Base-by-base conservation (phyloP, 495 filamentous ascomycete species). In the Beverwykella pulmonaria region DNA sequence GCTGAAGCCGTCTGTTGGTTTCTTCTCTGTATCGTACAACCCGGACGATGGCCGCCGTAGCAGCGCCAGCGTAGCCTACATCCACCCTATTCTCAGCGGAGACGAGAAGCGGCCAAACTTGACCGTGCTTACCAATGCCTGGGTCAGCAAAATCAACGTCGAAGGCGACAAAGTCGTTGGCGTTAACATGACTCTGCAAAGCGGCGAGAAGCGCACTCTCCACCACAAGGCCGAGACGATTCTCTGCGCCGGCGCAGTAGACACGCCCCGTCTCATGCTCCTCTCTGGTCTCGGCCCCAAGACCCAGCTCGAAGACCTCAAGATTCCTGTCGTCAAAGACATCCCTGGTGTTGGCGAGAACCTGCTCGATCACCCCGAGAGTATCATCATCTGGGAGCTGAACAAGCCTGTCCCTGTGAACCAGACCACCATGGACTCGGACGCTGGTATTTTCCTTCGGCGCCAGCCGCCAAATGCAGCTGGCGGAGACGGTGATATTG, bases 341-440 rank as follows among this genome's bases (percentile, higher is more conserved):
- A 83, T 92, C 58, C 87, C 89, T 29, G 89, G 88, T 74, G 86
- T 96, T 3, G 92, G 92, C 61, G 86, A 92, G 78, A 89, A 93
- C 77, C 80, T 94, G 15, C 77, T 90, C 34, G 90, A 92, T 73
- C 89, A 92, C 75, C 87, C 88, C 1, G 89, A 92, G 73, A 86
- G 79, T 67, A 90, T 90, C 75, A 91, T 91, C 63, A 87, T 93
- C 76, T 92, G 90, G 90, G 89, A 92, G 76, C 82, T 93, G 72
- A 90, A 92, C 75, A 83, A 81, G 39, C 86, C 90, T 22, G 88
- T 92, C 6, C 88, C 89, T 22, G 76, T 81, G 2, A 87, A 90
- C 76, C 87, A 91, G 79, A 92, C 90, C 26, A 91, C 89, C 67
- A 92, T 92, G 89, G 88, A 93, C 77, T 90, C 87, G 0, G 91